Evolutionary conservation across 2,329 filamentous ascomycete species (phyloP), one percentile per base, ranked within the genome.

Genomic region (Aspergillus tubingensis): DNA sequence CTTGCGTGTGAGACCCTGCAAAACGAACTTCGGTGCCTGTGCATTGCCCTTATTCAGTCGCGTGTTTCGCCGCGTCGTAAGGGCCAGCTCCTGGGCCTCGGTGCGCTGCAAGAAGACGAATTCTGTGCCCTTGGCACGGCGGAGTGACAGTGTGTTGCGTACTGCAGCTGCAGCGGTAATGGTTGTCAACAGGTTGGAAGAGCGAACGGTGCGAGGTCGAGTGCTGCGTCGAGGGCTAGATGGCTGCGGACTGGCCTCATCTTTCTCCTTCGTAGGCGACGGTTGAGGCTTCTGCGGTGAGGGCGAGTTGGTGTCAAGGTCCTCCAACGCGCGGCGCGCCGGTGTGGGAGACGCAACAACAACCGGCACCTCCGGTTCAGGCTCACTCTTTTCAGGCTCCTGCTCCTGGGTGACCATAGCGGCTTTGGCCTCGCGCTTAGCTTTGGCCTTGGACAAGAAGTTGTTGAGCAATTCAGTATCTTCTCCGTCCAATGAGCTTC

Each of bases 111-210:
- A 68, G 57, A 80, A 80, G 27, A 81, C 69, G 54, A 81, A 80
- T 54, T 81, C 79, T 5, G 72, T 79, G 5, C 79, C 79, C 52
- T 76, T 79, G 3, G 78, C 72, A 11, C 79, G 76, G 53, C 79
- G 78, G 19, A 80, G 72, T 4, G 78, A 71, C 52, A 80, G 76
- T 6, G 72, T 72, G 51, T 74, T 77, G 55, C 75, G 77, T 41
- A 75, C 64, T 13, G 66, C 62, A 27, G 57, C 57, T 15, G 71
- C 68, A 17, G 62, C 62, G 25, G 67, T 63, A 19, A 44, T 44
- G 6, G 67, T 59, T 48, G 60, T 62, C 61, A 68, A 65, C 52
- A 66, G 62, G 43, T 64, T n/a, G 47, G 47, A 32, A 17, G 47
- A 32, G 15, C 47, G 61, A 61, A 67, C 53, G 65, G 54, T 59